Evolutionary conservation across 2,329 filamentous ascomycete genomes (phyloP), one percentile per base, ranked within the genome.

Genomic region (Apiospora arundinis): DNA sequence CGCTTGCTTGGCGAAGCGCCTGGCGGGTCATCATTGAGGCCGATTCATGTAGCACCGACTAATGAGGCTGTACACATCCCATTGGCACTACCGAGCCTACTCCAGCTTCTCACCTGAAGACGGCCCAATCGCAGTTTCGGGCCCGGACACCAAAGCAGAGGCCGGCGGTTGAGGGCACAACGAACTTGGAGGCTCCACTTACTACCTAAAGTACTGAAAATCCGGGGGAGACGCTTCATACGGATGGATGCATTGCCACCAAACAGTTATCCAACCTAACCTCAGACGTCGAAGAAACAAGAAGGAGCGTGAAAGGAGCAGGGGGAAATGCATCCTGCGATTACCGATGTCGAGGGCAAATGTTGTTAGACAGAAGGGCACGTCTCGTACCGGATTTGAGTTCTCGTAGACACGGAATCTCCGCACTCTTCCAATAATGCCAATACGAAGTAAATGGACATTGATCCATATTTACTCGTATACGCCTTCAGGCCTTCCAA

Each of bases 391-490:
- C 28, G 52, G 28, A 60, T 60, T 60, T 8, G 28, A n/a, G 8
- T n/a, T 37, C 28, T 37, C 28, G 44, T 21, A 16, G 44, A 7
- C 44, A 18, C 44, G 52, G 52, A 37, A 63, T 23, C 8, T 16
- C 56, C 56, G 56, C 40, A 1, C 7, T 21, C 16, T 14, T n/a
- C 56, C 28, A 63, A 23, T 40, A 21, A 40, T 40, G 56, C 56
- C 56, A 40, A 63, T 28, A 63, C 56, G 28, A 63, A 40, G 56
- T 40, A 11, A n/a, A n/a, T 32, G 56, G 56, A n/a, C 8, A 37
- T 40, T 12, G 32, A n/a, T n/a, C 56, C 56, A 60, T 37, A 60
- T 37, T 60, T 60, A 9, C 52, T 60, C 52, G 52, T 60, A 60
- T 60, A 60, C 9, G 52, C 28, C 28, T 60, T 37, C 52, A 60